A percentile compares a stretch with the other conserved stretches of the same genome.
Evolutionary conservation across 176 grass and related monocot genomes (phyloP).

Genomic region (Triticum monococcum): DNA sequence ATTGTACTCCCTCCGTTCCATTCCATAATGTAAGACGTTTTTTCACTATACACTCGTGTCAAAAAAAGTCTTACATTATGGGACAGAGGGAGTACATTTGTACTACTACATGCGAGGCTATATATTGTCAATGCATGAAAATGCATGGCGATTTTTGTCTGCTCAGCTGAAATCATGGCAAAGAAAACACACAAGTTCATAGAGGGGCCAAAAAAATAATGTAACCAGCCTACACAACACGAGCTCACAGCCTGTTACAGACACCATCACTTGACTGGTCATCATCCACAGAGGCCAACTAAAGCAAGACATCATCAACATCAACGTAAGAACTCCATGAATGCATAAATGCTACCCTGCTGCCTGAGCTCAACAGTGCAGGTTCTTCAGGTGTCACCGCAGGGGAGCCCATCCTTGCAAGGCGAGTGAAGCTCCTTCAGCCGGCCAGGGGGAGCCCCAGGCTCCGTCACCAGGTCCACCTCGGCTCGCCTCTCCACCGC

Average conservation of each 20-base stretch:
- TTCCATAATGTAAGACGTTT: no score
- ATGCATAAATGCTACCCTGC: background rate
- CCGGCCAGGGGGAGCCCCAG: background rate
- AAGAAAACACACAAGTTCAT: background rate
- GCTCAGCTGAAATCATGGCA: background rate
- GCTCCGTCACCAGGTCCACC: background rate
- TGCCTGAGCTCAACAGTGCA: background rate
- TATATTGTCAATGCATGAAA: no score
- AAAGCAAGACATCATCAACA: background rate
- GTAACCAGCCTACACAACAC: background rate
- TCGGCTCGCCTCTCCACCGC: background rate
- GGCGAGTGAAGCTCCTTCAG: conserved; percentile 3
- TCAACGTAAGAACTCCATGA: background rate
- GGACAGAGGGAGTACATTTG: no score
- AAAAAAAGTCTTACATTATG: no score
- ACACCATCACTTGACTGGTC: background rate
- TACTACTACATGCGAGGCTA: no score
- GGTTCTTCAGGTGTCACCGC: conserved; percentile 2
- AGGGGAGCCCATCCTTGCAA: conserved; percentile 12
- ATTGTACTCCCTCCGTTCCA: no score
- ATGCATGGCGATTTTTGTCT: no score
- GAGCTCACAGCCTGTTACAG: background rate
- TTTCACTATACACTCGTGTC: no score
- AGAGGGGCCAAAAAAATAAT: background rate
- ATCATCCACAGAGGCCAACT: background rate